Evolutionary conservation across 192 early-diverging fungal species (phyloP), one percentile per base, ranked within the genome.

Genomic region (Umbelopsis sp.): DNA sequence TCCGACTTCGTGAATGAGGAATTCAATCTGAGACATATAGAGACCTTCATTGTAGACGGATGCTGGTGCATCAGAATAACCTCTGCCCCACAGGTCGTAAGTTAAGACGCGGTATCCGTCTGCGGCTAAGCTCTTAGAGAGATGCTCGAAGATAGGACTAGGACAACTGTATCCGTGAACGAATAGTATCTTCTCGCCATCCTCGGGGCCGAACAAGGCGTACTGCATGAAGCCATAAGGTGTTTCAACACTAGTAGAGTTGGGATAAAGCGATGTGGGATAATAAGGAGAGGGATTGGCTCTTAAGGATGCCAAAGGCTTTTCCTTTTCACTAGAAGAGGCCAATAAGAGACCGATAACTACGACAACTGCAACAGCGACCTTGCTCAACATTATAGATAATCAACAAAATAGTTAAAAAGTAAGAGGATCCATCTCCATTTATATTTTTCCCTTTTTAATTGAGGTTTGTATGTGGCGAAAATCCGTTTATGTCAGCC

Each of bases 71-170:
- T 76, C 74, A 24, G 79, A 77, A 47, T 82, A 85, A 1, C 86
- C 86, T 29, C 84, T 41, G 6, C 86, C 86, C 78, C 84, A 83
- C 32, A 84, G 32, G 49, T 82, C 86, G 70, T 76, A 85, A 17
- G 80, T 53, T 4, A 87, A 69, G 10, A 87, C 81, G 25, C 76
- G 71, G 32, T 76, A 74, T 11, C 78, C 81, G 32, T 79, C 74
- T 38, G 68, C 70, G 5, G 72, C 84, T 71, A 84, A 45, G 16
- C 44, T 50, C 41, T 67, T 67, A 24, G 74, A 47, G 21, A 77
- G 32, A 2, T 62, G 2, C 22, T 56, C 49, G 34, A 69, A 54
- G 2, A 73, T 65, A 31, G 78, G 75, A 20, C 56, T 56, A 10
- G 79, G 51, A 41, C 65, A 52, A 25, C 32, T 36, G 20, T 74